Evolutionary conservation across 768 basidiomycete species (phyloP), one percentile per base, ranked within the genome.

Genomic region (Lactarius psammicola): DNA sequence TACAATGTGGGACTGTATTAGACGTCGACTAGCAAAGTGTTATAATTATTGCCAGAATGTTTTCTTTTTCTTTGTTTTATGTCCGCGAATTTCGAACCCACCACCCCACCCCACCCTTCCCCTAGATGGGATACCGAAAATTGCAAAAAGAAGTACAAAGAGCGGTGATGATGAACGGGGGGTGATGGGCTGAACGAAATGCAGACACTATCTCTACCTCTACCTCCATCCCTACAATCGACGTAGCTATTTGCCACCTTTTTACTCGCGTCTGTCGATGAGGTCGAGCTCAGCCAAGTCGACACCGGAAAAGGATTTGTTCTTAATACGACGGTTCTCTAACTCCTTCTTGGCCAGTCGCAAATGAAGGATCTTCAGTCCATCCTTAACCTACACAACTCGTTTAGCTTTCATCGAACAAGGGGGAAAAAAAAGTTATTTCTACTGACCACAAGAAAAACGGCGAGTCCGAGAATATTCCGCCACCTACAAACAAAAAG

Each of bases 1-100:
- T 94, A 31, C 90, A 92, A 71, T 86, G 90, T 23, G 92, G 92
- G 60, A 92, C 90, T 23, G 85, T 90, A 67, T 79, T 93, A 71
- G 92, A 94, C 75, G 84, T 91, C 73, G 89, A 91, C 73, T 90
- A 64, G 55, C 60, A 44, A n/a, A 15, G 46, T 59, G 33, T 46
- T 59, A n/a, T 26, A 17, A 18, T n/a, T 36, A 49, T 17, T 15
- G 6, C 56, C 33, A 57, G 31, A 15, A 18, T 13, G 31, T 23
- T n/a, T 10, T 23, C 26, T 23, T 11, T n/a, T 57, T 31, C 31
- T 20, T 17, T 54, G 9, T 10, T 17, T 28, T 44, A 8, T 30
- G 23, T 51, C 44, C 17, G 44, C 33, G 33, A 1, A n/a, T n/a
- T n/a, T n/a, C 42, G 49, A 53, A 26, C n/a, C 9, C 23, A 1